These are phyloP conservation scores for Metschnikowia cerradonensis DNA, from an alignment of 805 yeast genomes.

Conservation along the genomic window DNA sequence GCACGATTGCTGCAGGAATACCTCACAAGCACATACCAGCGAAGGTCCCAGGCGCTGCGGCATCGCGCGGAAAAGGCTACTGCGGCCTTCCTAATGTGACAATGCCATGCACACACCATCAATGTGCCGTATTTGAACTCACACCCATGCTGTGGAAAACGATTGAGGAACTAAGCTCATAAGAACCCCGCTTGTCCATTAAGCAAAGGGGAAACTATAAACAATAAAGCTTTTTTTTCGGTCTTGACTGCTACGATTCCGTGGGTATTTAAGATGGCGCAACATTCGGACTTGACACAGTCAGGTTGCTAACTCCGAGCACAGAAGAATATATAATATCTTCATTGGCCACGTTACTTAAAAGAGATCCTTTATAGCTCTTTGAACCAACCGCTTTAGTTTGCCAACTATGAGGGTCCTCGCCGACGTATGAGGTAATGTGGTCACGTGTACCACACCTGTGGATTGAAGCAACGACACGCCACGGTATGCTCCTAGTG, in stretches of 20 bases:
- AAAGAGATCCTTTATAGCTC: background rate
- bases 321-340: background rate
- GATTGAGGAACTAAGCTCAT: no score
- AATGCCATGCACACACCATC: background rate
- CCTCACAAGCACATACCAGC: background rate
- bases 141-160: background rate
- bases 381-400: background rate
- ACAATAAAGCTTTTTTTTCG: background rate
- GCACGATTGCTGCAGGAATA: background rate
- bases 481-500: background rate
- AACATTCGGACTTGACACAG: background rate
- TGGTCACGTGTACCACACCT: background rate
- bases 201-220: no score
- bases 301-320: background rate
- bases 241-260: no score
- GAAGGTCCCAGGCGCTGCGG: background rate
- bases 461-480: background rate
- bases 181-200: no score
- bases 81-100: background rate
- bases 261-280: background rate
- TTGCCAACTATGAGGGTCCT: background rate
- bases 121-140: background rate
- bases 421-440: background rate
- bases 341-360: background rate
- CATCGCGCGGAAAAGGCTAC: background rate